Base-by-base conservation (phyloP, 1,284 basidiomycete species). In the Bjerkandera adusta region DNA sequence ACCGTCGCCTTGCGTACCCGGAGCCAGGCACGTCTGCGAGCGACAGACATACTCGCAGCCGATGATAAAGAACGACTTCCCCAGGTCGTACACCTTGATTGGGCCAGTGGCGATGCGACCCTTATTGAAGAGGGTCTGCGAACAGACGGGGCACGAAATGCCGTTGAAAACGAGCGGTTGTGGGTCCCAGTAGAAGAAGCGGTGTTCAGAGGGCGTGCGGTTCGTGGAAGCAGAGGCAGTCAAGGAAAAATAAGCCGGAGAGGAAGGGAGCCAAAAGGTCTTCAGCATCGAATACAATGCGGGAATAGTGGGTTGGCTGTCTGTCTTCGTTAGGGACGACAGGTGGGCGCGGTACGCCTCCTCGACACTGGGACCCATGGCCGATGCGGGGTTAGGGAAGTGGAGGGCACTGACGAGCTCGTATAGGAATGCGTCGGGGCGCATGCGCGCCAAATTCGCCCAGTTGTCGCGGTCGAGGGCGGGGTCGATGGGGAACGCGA, bases 101-200 rank as follows among this genome's bases (percentile, higher is more conserved):
- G 85, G 85, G 0, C 85, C 85, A 0, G 76, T 75, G 48, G 69
- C 75, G 60, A 89, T 88, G 39, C 81, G 77, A 2, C 85, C 85
- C 25, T 74, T 73, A 61, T 87, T 85, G 21, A 61, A 53, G 26
- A 89, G 71, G 1, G 79, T 71, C 2, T 69, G 57, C 3, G 74
- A 65, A 57, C 85, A 89, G 37, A 58, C 69, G 0, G 83, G 83
- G 53, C 85, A 89, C 2, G 75, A 69, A 39, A 89, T 83, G 8
- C 85, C 85, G 51, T 86, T 85, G 67, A 88, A 85, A 3, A 86
- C 78, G 41, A 89, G 75, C 3, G 84, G 82, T 41, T 81, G 79
- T 1, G 86, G 85, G 52, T 89, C 86, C 85, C 85, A 89, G 56
- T 85, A 89, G 20, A 88, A 68, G 65, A 89, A 89, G 3, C 76